Conservation (phyloP, 768 basidiomycete species). For the Tephrocybe sp. region DNA sequence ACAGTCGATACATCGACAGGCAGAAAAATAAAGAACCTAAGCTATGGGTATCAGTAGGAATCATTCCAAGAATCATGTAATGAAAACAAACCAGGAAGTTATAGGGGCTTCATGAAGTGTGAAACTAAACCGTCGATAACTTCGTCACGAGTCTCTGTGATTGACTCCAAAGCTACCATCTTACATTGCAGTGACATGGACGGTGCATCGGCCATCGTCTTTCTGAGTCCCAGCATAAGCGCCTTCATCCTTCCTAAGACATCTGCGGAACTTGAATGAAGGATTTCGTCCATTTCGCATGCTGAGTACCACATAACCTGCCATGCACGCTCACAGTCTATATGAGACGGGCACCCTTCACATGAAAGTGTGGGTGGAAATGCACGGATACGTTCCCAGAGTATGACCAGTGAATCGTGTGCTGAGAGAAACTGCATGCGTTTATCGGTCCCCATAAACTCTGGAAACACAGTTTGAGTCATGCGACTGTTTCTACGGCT, state of each 20-base stretch:
- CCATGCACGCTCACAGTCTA: constrained; percentile 49
- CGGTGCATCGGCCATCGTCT: constrained; percentile 29
- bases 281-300: constrained; percentile 42
- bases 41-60: not conserved
- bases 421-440: constrained; percentile 56
- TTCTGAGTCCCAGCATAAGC: constrained; percentile 37
- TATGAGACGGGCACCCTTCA: constrained; percentile 45
- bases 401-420: constrained; percentile 47
- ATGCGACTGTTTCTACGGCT: constrained; percentile 22
- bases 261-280: constrained; percentile 46
- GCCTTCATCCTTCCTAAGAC: constrained; percentile 55
- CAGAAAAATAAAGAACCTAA: too few relatives aligned
- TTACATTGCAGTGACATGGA: constrained; percentile 39
- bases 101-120: constrained; percentile 31
- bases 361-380: constrained; percentile 41
- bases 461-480: constrained; percentile 27
- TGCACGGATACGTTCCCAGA: constrained; percentile 52
- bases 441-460: constrained; percentile 28
- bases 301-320: constrained; percentile 49
- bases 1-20: too few relatives aligned
- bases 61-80: not conserved
- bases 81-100: not conserved
- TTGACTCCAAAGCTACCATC: constrained; percentile 41
- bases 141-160: constrained; percentile 35
- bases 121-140: constrained; percentile 35